A percentile compares a stretch with the other conserved stretches of the same genome.
These are phyloP conservation scores for Arthrobotrys pseudoclavata DNA, from an alignment of 2,329 filamentous ascomycete genomes.

Conservation along the genomic window DNA sequence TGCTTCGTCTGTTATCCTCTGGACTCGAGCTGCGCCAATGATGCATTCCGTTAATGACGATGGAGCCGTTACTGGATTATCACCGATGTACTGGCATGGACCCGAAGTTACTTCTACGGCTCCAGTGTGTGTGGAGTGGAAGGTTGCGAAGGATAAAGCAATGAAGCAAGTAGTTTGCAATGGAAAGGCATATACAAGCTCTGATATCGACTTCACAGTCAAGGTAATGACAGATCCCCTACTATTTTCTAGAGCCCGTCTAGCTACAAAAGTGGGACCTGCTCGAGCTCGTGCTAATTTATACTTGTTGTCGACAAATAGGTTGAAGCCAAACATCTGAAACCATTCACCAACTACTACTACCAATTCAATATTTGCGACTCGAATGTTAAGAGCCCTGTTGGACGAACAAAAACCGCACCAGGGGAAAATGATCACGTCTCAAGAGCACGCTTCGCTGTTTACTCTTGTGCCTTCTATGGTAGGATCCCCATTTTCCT, in stretches of 20 bases:
- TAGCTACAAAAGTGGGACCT: not conserved
- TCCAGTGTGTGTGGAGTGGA: conserved; percentile 78
- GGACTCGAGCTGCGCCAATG: conserved; percentile 68
- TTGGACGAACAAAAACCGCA: conserved; percentile 79
- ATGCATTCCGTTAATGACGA: conserved; percentile 66
- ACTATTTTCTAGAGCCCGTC: not conserved
- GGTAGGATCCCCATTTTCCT: conserved; percentile 66
- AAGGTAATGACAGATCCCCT: conserved; percentile 70
- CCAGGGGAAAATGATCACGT: conserved; percentile 68
- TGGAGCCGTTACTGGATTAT: conserved; percentile 67
- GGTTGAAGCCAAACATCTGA: conserved; percentile 75
- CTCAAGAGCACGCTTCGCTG: conserved; percentile 74
- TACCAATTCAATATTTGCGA: conserved; percentile 79
- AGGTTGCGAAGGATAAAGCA: conserved; percentile 70
- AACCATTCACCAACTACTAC: conserved; percentile 76
- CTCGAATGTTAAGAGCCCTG: conserved; percentile 73
- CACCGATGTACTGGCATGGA: conserved; percentile 66
- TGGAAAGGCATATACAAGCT: conserved; percentile 77
- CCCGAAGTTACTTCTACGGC: conserved; percentile 72
- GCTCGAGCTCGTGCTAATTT: not conserved
- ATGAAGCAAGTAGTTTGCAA: conserved; percentile 69
- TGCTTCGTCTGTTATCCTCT: conserved; percentile 67
- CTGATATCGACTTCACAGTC: conserved; percentile 81
- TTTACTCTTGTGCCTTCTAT: conserved; percentile 80
- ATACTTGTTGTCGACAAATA: conserved; percentile 63